phyloP scores from a whole-genome alignment of 208 protist genomes.

The Trypanosoma mega region DNA sequence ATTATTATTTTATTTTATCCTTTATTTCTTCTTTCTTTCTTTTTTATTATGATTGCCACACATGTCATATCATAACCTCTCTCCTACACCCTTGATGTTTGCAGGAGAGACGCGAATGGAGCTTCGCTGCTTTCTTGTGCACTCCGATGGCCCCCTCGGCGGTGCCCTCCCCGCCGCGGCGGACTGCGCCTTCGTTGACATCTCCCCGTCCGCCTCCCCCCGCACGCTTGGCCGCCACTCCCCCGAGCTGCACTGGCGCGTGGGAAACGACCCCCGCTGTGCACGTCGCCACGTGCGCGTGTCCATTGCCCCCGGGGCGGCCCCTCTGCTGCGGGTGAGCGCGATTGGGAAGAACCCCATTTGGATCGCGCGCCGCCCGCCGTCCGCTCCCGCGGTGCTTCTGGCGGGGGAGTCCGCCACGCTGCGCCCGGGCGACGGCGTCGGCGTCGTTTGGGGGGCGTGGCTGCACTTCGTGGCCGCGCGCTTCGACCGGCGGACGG shows the following conservation, averaged over 20 bases:
- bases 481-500: not conserved
- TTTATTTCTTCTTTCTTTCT: slow-evolving; percentile 30
- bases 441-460: slow-evolving; percentile 9
- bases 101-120: slow-evolving; percentile 23
- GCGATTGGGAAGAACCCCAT: slow-evolving; percentile 24
- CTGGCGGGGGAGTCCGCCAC: slow-evolving; percentile 5
- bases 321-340: slow-evolving; percentile 9
- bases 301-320: slow-evolving; percentile 6
- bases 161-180: not conserved
- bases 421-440: slow-evolving; percentile 24
- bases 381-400: not conserved
- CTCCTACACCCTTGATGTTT: too few relatives aligned
- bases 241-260: slow-evolving; percentile 34
- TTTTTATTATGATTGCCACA: too few relatives aligned
- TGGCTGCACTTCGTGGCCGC: slow-evolving; percentile 5
- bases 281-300: slow-evolving; percentile 34
- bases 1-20: slow-evolving; percentile 11
- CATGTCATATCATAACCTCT: too few relatives aligned
- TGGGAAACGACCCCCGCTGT: slow-evolving; percentile 36
- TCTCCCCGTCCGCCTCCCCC: slow-evolving; percentile 4
- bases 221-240: slow-evolving; percentile 29
- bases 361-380: not conserved
- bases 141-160: slow-evolving; percentile 2
- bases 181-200: not conserved
- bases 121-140: slow-evolving; percentile 33